Percentiles rank a stretch among this genome's conserved stretches.
Conservation (phyloP, 2,329 filamentous ascomycete species). For the Remersonia thermophila region DNA sequence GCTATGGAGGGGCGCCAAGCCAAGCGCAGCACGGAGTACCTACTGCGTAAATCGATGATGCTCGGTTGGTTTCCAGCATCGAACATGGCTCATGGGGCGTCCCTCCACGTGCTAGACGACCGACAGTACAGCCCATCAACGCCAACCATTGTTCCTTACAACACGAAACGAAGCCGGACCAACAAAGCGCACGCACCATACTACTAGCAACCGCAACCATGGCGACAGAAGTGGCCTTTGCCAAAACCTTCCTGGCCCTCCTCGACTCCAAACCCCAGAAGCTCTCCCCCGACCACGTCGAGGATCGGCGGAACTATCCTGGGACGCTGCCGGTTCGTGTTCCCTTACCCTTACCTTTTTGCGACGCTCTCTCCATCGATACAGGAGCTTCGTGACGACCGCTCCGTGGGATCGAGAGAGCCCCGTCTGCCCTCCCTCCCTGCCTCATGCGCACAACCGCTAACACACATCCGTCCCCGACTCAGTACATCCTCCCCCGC, state of each 20-base stretch:
- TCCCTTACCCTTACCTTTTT: slow-evolving; percentile 6
- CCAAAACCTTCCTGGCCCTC: slow-evolving; percentile 67
- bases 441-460: not conserved
- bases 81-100: too few relatives aligned
- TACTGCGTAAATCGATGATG: too few relatives aligned
- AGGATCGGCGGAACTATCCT: slow-evolving; percentile 69
- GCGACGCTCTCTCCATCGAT: not conserved
- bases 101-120: too few relatives aligned
- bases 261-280: slow-evolving; percentile 71
- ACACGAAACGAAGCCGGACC: too few relatives aligned
- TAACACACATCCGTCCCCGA: not conserved
- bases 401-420: too few relatives aligned
- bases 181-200: not conserved
- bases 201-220: slow-evolving; percentile 31
- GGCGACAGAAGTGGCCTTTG: slow-evolving; percentile 68
- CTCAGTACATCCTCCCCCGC: slow-evolving; percentile 15
- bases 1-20: too few relatives aligned
- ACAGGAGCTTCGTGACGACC: too few relatives aligned
- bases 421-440: not conserved
- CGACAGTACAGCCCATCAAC: too few relatives aligned
- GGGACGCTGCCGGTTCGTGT: slow-evolving; percentile 59
- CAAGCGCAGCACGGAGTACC: too few relatives aligned
- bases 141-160: too few relatives aligned
- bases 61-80: too few relatives aligned
- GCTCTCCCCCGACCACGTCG: slow-evolving; percentile 80